A percentile compares a stretch with the other conserved stretches of the same genome.
Evolutionary conservation across 2,329 filamentous ascomycete species (phyloP).

Genomic region (Pestalotiopsis sp.): DNA sequence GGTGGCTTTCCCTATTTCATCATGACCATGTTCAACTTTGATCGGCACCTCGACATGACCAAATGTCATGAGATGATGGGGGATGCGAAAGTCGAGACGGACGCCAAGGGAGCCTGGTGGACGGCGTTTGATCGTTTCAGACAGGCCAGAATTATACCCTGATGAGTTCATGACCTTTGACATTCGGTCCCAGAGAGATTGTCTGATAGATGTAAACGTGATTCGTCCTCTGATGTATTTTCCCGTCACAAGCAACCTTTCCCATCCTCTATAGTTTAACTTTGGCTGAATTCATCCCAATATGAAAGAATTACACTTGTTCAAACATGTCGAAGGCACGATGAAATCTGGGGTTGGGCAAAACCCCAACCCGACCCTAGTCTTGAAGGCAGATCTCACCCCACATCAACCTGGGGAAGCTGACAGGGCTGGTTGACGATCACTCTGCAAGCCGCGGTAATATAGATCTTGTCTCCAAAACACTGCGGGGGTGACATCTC

Average conservation of each 20-base stretch:
- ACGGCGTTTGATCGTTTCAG: constrained; percentile 35
- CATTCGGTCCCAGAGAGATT: neutral
- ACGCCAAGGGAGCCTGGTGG: constrained; percentile 32
- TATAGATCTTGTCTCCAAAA: neutral
- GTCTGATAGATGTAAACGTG: no score
- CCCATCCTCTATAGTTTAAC: no score
- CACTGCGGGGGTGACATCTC: neutral
- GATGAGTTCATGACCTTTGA: constrained; percentile 9
- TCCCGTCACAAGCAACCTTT: no score
- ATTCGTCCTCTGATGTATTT: no score
- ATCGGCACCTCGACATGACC: constrained; percentile 36
- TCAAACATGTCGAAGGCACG: no score
- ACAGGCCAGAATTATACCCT: constrained; percentile 35
- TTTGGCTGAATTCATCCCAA: no score
- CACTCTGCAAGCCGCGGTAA: neutral
- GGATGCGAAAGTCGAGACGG: constrained; percentile 30
- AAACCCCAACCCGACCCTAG: no score
- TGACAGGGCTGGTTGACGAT: neutral
- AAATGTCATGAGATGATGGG: constrained; percentile 31
- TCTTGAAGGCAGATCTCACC: neutral
- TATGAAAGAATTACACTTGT: no score
- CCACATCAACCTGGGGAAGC: neutral
- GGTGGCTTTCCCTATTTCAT: constrained; percentile 34
- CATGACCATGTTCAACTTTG: constrained; percentile 38
- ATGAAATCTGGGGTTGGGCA: no score